Evolutionary conservation across 805 yeast species (phyloP), one percentile per base, ranked within the genome.

Genomic region (Wickerhamiella brachini): DNA sequence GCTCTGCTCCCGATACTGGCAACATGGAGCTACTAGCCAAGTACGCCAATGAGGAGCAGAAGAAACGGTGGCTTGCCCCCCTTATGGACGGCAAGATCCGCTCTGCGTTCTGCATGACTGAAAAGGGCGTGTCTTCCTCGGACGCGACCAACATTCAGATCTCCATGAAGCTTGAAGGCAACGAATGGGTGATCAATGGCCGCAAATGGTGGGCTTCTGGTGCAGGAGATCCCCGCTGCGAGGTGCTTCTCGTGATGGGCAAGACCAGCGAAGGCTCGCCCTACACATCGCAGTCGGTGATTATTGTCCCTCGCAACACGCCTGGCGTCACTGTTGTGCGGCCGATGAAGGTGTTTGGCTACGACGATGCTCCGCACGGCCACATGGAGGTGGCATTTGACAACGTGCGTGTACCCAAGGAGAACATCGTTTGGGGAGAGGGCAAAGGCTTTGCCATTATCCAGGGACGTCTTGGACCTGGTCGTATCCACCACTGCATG

Each of bases 401-500:
- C 34, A 66, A 75, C 58, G 74, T 69, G 54, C 76, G 70, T 49
- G 71, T 79, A 9, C 73, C 78, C 3, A 56, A 63, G 17, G 69
- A 72, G 49, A 61, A 66, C n/a, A 66, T 77, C 51, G 59, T 75
- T 1, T 65, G 73, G 51, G 73, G 73, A 9, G 70, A 65, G 24
- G 83, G 85, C 24, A 71, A 72, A 51, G 85, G 85, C 1, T 80
- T 79, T 59, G 79, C 76, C 54, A 69, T 80, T 55, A 77, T 80
- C 57, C 84, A 79, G 63, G 77, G 81, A 21, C 70, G 84, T 51
- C 68, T 80, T 43, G 84, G 84, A 1, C 83, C 84, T 1, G 84
- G 85, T n/a, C 68, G 84, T 61, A 76, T 80, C 56, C 85, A 79
- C 63, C 84, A 80, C 62, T 80, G 84, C 63, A 79, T 80, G 84